Conservation (phyloP, 2,329 filamentous ascomycete genomes). For the Pseudopithomyces maydicus region DNA sequence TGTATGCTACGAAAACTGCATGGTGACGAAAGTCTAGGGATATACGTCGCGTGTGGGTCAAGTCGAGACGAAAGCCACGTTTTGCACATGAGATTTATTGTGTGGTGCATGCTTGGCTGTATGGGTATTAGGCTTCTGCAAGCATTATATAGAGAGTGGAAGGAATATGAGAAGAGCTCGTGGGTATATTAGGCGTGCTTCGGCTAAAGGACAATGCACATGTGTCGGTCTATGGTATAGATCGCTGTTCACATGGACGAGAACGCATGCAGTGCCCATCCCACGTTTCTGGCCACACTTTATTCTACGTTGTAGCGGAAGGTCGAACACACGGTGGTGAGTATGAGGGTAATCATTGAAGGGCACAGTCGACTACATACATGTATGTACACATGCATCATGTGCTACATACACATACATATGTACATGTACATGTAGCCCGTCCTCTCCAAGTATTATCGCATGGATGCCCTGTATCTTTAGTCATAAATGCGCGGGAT, state of each 20-base stretch:
- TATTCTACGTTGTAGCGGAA: too few species aligned
- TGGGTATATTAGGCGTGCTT: conserved; percentile 11
- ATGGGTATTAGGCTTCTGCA: conserved; percentile 10
- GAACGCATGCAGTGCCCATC: neutral
- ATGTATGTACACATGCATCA: too few species aligned
- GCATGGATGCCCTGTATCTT: too few species aligned
- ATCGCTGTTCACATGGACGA: neutral
- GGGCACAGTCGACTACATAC: too few species aligned
- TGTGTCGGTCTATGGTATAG: neutral
- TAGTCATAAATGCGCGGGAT: too few species aligned
- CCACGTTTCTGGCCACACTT: neutral
- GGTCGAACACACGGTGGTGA: too few species aligned
- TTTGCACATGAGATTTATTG: conserved; percentile 9
- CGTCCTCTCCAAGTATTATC: too few species aligned
- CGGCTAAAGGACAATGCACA: conserved; percentile 15
- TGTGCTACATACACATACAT: too few species aligned
- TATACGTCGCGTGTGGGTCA: neutral
- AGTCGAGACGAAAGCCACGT: conserved; percentile 16
- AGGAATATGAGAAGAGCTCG: neutral
- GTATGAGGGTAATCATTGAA: too few species aligned
- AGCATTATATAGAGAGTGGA: neutral
- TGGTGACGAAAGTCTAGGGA: neutral
- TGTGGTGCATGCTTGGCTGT: conserved; percentile 8
- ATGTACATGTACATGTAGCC: too few species aligned
- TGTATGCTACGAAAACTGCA: neutral